Percentiles rank a stretch among this genome's conserved stretches.
phyloP scores from a whole-genome alignment of 202 grass and related monocot species.

The Zoysia matrella region DNA sequence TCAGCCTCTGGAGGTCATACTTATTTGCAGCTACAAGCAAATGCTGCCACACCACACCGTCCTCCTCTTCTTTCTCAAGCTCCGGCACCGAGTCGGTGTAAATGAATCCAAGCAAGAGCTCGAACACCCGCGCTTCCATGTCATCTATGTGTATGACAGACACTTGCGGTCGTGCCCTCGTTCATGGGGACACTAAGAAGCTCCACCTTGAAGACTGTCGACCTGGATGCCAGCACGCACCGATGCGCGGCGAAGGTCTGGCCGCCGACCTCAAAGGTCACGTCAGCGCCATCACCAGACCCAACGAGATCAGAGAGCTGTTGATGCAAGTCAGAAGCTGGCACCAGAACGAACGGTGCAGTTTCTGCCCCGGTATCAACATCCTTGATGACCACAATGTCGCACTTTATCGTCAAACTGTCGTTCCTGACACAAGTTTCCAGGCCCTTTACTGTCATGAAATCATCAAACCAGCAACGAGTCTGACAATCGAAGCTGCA shows the following conservation, averaged over 20 bases:
- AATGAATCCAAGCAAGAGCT: background rate
- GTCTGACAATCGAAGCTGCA: background rate
- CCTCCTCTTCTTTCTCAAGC: background rate
- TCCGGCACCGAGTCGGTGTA: background rate
- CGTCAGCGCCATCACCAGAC: background rate
- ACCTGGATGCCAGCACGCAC: background rate
- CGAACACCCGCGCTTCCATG: constrained; percentile 1
- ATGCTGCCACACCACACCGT: background rate
- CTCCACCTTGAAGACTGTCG: background rate
- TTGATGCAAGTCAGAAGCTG: background rate
- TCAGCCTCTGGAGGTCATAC: background rate
- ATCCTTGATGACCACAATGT: constrained; percentile 5
- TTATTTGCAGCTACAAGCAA: background rate
- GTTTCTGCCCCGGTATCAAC: background rate
- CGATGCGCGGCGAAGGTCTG: background rate
- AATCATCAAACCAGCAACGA: background rate
- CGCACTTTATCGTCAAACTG: constrained; percentile 10
- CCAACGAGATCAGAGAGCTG: background rate
- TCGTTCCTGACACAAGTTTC: constrained; percentile 6
- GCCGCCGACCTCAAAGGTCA: background rate
- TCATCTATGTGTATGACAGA: background rate
- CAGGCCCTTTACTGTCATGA: background rate
- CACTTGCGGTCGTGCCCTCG: background rate
- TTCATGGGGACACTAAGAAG: background rate
- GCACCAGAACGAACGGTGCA: background rate